Evolutionary conservation across 2,329 filamentous ascomycete species (phyloP).

Genomic region (Alternaria brassicae): DNA sequence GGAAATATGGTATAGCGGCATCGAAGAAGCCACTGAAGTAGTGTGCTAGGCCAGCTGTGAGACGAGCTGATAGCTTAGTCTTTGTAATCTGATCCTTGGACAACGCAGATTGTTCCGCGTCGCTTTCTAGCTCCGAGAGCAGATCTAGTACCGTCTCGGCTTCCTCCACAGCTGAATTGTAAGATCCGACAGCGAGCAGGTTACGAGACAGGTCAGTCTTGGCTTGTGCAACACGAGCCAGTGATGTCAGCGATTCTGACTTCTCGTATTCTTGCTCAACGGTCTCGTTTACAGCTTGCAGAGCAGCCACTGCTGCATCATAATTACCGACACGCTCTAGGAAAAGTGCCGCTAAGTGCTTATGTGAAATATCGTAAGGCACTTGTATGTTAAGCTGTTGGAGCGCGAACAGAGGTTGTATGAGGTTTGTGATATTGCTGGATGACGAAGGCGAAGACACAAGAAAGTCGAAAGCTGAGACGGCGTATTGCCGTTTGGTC

Average conservation of each 20-base stretch:
- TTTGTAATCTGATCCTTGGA: constrained; percentile 70
- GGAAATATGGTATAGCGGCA: constrained; percentile 79
- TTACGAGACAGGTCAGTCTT: constrained; percentile 88
- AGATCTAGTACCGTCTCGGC: constrained; percentile 82
- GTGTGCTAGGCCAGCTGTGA: constrained; percentile 83
- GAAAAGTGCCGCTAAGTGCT: constrained; percentile 81
- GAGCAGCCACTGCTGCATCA: constrained; percentile 65
- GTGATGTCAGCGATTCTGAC: constrained; percentile 75
- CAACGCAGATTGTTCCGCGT: constrained; percentile 59
- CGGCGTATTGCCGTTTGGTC: constrained; percentile 78
- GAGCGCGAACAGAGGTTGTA: constrained; percentile 88
- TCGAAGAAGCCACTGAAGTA: constrained; percentile 73
- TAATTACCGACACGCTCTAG: constrained; percentile 80
- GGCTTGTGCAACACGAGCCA: constrained; percentile 79
- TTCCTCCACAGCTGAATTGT: constrained; percentile 74
- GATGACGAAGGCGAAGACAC: constrained; percentile 62
- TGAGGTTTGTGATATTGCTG: constrained; percentile 66
- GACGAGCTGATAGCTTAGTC: constrained; percentile 80
- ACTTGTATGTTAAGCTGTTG: constrained; percentile 77
- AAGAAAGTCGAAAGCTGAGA: constrained; percentile 83
- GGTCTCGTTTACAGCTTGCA: constrained; percentile 71
- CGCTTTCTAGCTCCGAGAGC: constrained; percentile 69
- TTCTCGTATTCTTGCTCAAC: constrained; percentile 85
- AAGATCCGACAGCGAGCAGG: constrained; percentile 72
- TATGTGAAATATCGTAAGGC: constrained; percentile 73